A percentile compares a stretch with the other conserved stretches of the same genome.
These are phyloP conservation scores for Aspergillus steynii DNA, from an alignment of 495 filamentous ascomycete species.

Conservation along the genomic window DNA sequence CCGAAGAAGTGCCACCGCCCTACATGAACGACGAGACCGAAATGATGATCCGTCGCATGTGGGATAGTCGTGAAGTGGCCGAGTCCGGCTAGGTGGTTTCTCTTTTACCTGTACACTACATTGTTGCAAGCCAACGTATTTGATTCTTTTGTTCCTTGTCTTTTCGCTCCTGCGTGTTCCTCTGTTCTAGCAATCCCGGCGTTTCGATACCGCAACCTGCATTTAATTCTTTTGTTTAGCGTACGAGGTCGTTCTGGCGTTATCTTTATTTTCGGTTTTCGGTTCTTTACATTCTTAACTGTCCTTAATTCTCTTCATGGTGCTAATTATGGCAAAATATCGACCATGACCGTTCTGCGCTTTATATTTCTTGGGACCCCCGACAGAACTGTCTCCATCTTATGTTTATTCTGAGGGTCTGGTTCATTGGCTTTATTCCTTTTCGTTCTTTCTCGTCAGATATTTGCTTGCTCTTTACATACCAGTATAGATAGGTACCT, in stretches of 20 bases:
- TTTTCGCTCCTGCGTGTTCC: slow-evolving; percentile 2
- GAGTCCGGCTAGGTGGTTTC: slow-evolving; percentile 28
- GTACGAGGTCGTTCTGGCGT: slow-evolving; percentile 2
- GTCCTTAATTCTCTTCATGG: not conserved
- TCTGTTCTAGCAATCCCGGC: slow-evolving; percentile 5
- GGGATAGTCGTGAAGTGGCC: slow-evolving; percentile 49
- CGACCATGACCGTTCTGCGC: no score
- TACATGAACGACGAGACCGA: slow-evolving; percentile 31
- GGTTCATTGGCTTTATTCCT: not conserved
- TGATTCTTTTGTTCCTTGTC: not conserved
- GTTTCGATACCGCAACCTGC: slow-evolving; percentile 4
- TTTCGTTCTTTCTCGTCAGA: not conserved
- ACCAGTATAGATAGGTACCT: not conserved
- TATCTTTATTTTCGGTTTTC: not conserved
- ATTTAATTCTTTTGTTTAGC: slow-evolving; percentile 14
- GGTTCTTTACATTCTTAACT: not conserved
- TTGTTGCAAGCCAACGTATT: slow-evolving; percentile 7
- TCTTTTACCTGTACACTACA: slow-evolving; percentile 8
- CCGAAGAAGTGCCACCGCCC: slow-evolving; percentile 19
- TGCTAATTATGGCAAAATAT: not conserved
- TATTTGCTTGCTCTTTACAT: not conserved
- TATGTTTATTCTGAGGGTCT: not conserved
- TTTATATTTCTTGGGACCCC: no score
- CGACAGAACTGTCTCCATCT: no score
- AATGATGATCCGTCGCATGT: slow-evolving; percentile 50